phyloP scores from a whole-genome alignment of 2,329 filamentous ascomycete species.

The Arthrocladium fulminans region DNA sequence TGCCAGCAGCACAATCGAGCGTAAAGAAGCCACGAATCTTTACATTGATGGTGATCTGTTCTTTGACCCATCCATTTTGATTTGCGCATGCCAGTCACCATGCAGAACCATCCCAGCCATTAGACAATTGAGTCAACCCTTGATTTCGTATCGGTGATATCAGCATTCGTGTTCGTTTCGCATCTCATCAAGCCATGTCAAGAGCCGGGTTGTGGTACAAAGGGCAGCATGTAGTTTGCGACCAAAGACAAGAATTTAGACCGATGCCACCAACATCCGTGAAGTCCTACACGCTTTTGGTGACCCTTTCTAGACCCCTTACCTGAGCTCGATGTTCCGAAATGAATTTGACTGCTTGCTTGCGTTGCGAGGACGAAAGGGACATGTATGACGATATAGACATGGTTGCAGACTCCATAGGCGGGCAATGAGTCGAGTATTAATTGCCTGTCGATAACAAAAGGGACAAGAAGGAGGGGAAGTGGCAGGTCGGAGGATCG shows the following conservation, averaged over 20 bases:
- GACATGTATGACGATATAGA: background rate
- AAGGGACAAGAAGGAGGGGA: background rate
- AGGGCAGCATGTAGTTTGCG: background rate
- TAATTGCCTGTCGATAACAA: conserved; percentile 3
- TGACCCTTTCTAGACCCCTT: background rate
- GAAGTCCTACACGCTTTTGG: conserved; percentile 3
- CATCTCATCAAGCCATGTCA: conserved; percentile 1
- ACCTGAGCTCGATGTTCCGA: background rate
- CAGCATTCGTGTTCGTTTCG: background rate
- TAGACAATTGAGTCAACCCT: background rate
- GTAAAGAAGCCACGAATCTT: background rate
- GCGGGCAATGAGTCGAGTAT: background rate
- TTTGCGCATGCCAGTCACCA: background rate
- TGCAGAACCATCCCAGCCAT: background rate
- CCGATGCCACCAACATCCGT: conserved; percentile 3
- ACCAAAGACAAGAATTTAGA: background rate
- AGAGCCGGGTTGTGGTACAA: conserved; percentile 4
- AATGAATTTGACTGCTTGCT: background rate
- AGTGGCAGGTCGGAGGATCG: background rate
- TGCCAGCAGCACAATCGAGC: background rate
- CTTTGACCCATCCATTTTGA: background rate
- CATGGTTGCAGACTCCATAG: background rate
- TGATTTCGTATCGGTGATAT: background rate
- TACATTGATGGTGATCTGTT: background rate
- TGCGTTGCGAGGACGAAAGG: background rate